phyloP scores from a whole-genome alignment of 768 basidiomycete species.

The Russula compacta region DNA sequence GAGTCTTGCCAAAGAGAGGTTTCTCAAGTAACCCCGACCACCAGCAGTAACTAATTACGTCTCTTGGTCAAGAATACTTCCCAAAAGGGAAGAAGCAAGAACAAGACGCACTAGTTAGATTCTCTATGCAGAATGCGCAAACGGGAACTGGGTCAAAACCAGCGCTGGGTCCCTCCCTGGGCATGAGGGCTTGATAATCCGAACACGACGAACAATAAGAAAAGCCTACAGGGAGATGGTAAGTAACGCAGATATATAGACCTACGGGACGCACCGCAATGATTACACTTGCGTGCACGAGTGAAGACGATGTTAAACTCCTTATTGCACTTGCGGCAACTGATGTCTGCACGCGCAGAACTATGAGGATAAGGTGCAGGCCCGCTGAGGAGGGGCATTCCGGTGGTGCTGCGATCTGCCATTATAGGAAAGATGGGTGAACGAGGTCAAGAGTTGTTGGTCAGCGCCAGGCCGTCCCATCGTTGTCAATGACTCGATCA shows the following conservation, averaged over 20 bases:
- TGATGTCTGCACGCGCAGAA: conserved; percentile 26
- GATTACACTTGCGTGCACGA: conserved; percentile 58
- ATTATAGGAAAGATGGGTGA: background rate
- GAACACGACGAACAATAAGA: conserved; percentile 64
- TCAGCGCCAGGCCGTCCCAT: background rate
- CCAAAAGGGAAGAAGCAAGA: background rate
- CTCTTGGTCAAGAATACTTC: background rate
- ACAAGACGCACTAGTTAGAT: conserved; percentile 44
- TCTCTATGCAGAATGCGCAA: conserved; percentile 68
- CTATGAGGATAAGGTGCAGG: conserved; percentile 38
- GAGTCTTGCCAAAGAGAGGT: conserved; percentile 48
- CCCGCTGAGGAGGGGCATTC: conserved; percentile 65
- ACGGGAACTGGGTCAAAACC: conserved; percentile 62
- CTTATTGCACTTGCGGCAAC: conserved; percentile 64
- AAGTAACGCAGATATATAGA: background rate
- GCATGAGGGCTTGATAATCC: conserved; percentile 73
- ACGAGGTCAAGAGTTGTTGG: background rate
- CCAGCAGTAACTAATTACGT: conserved; percentile 54
- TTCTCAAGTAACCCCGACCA: conserved; percentile 46
- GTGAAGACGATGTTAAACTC: conserved; percentile 64
- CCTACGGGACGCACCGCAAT: conserved; percentile 45
- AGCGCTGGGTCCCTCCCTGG: conserved; percentile 40
- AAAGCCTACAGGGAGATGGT: conserved; percentile 40
- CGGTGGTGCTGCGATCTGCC: conserved; percentile 23
- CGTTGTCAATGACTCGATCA: background rate